These are phyloP conservation scores for Thelonectria blattea DNA, from an alignment of 2,329 filamentous ascomycete species.

Conservation along the genomic window DNA sequence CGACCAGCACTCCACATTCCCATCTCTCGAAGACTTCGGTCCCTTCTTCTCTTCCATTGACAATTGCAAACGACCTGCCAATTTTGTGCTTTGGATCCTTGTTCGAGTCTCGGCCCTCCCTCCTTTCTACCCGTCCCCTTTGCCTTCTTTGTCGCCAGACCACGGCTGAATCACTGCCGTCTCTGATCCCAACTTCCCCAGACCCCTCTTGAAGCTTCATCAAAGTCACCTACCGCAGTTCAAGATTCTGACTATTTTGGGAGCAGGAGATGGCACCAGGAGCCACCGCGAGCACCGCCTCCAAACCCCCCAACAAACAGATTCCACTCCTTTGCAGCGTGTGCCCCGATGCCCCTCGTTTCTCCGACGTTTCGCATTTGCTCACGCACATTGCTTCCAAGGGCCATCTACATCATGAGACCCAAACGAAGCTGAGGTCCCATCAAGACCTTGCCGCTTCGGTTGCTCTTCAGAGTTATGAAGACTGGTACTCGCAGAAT, in stretches of 20 bases:
- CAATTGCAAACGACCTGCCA: conserved; percentile 27
- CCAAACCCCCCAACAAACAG: conserved; percentile 37
- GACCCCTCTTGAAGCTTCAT: background rate
- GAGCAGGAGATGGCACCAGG: conserved; percentile 48
- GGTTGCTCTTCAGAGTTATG: conserved; percentile 68
- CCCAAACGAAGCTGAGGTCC: conserved; percentile 78
- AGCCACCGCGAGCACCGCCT: conserved; percentile 27
- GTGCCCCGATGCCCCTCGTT: conserved; percentile 78
- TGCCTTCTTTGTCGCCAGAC: conserved; percentile 15
- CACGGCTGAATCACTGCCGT: conserved; percentile 10
- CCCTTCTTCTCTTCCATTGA: conserved; percentile 29
- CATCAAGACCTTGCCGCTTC: conserved; percentile 71
- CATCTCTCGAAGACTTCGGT: conserved; percentile 30
- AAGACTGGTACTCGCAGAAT: conserved; percentile 78
- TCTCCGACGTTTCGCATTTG: conserved; percentile 90
- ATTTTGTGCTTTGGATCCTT: conserved; percentile 37
- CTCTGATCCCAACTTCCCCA: background rate
- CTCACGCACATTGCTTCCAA: conserved; percentile 94
- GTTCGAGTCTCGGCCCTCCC: conserved; percentile 15
- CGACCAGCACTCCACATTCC: conserved; percentile 9
- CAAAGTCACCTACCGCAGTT: background rate
- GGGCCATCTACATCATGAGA: conserved; percentile 84
- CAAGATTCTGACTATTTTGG: conserved; percentile 27
- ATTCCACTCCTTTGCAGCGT: conserved; percentile 82
- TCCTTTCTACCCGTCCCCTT: conserved; percentile 34